These are phyloP conservation scores for Chalciporus pseudorubinellus DNA, from an alignment of 768 basidiomycete species.

Conservation along the genomic window DNA sequence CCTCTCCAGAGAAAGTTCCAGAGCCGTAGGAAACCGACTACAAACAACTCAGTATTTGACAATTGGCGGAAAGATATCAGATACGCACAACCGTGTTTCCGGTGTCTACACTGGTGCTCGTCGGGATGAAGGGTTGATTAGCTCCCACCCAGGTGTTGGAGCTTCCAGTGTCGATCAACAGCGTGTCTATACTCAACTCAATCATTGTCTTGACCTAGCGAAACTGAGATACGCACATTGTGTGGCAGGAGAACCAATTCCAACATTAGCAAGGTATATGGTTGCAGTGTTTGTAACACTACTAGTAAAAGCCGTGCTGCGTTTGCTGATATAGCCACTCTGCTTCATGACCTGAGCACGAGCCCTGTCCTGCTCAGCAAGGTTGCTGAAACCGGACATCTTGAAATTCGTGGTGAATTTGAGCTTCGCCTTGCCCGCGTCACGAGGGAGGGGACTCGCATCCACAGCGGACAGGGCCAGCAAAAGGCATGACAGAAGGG, in stretches of 20 bases:
- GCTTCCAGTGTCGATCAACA: too few species aligned
- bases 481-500: slow-evolving; percentile 10
- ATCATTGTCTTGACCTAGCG: background rate
- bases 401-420: slow-evolving; percentile 13
- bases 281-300: slow-evolving; percentile 20
- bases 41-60: background rate
- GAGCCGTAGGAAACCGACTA: slow-evolving; percentile 4
- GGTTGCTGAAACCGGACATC: background rate
- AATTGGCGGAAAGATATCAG: background rate
- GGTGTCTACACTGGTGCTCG: too few species aligned
- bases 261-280: slow-evolving; percentile 29
- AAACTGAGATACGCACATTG: slow-evolving; percentile 18
- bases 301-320: background rate
- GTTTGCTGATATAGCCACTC: slow-evolving; percentile 1
- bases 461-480: slow-evolving; percentile 11
- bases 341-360: slow-evolving; percentile 15
- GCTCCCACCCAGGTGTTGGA: slow-evolving; percentile 30
- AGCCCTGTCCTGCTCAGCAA: slow-evolving; percentile 20
- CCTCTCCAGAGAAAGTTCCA: slow-evolving; percentile 11
- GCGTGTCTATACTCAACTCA: slow-evolving; percentile 17
- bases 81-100: slow-evolving; percentile 18
- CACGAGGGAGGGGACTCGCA: slow-evolving; percentile 11
- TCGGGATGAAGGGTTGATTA: slow-evolving; percentile 8
- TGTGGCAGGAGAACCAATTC: slow-evolving; percentile 25
- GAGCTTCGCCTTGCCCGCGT: slow-evolving; percentile 9